Conservation (phyloP, 345 rosid genomes). For the Populus ilicifolia region DNA sequence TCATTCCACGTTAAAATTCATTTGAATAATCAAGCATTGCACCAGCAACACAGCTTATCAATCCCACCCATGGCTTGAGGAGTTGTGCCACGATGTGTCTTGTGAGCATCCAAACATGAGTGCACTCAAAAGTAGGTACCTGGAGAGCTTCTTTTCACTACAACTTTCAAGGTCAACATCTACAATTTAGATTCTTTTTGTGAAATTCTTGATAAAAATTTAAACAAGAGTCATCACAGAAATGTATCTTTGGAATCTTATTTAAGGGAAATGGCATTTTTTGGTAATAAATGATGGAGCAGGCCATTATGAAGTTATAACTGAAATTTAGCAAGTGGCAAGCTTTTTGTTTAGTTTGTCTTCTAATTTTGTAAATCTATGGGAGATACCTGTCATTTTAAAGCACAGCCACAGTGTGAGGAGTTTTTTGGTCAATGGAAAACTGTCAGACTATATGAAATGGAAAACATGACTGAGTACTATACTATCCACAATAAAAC, state of each 20-base stretch:
- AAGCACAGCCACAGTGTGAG: not conserved
- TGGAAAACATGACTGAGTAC: not conserved
- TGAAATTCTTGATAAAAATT: not conserved
- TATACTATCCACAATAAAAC: not conserved
- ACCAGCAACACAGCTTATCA: not conserved
- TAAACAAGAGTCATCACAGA: not conserved
- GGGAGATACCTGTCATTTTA: not conserved
- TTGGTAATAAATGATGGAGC: not conserved
- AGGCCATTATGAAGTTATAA: not conserved
- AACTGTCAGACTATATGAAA: not conserved
- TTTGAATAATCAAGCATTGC: not conserved
- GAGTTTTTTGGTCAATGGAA: not conserved
- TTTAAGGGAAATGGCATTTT: not conserved
- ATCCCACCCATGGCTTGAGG: not conserved
- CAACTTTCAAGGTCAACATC: not conserved
- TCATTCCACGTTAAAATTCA: not conserved
- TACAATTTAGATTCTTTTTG: not conserved
- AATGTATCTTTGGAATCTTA: not conserved
- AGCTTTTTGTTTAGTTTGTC: not conserved
- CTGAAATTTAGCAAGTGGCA: not conserved
- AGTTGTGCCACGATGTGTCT: not conserved
- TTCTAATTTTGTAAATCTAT: not conserved
- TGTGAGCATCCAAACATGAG: not conserved
- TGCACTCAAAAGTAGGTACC: not conserved
- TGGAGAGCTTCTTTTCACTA: not conserved